Evolutionary conservation across 352 stramenopile species (phyloP).

Genomic region (Pythium oligandrum): DNA sequence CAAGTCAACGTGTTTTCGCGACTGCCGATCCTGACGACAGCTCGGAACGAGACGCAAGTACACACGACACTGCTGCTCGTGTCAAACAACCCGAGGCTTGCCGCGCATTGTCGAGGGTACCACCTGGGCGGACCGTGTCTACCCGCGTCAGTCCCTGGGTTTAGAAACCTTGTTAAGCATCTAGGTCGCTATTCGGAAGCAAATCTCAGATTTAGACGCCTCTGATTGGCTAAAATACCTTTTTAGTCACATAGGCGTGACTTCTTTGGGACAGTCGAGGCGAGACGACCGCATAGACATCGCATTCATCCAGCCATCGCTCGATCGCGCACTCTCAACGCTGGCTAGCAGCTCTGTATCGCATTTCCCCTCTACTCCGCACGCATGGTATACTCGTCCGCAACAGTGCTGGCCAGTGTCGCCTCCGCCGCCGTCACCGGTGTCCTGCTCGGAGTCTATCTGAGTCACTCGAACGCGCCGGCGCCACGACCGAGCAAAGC

Average conservation of each 20-base stretch:
- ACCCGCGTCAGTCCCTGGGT: slow-evolving; percentile 8
- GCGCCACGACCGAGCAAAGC: background rate
- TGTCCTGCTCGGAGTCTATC: slow-evolving; percentile 30
- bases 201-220: background rate
- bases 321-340: background rate
- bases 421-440: slow-evolving; percentile 37
- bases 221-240: slow-evolving; percentile 10
- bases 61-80: no score
- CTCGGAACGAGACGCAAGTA: no score
- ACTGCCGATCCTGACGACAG: no score
- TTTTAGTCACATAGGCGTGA: slow-evolving; percentile 13
- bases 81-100: no score
- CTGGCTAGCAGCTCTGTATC: background rate
- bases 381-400: slow-evolving; percentile 43
- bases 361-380: no score
- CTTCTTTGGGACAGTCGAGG: slow-evolving; percentile 8
- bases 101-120: no score
- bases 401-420: slow-evolving; percentile 39
- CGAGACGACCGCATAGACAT: no score
- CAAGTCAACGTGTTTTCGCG: no score
- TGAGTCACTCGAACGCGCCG: slow-evolving; percentile 2
- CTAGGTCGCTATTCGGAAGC: background rate
- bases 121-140: slow-evolving; percentile 1
- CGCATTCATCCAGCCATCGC: background rate
- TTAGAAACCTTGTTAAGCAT: background rate